Percentiles rank a stretch among this genome's conserved stretches.
Conservation (phyloP, 2,329 filamentous ascomycete genomes). For the Ophiostoma himal-ulmi region DNA sequence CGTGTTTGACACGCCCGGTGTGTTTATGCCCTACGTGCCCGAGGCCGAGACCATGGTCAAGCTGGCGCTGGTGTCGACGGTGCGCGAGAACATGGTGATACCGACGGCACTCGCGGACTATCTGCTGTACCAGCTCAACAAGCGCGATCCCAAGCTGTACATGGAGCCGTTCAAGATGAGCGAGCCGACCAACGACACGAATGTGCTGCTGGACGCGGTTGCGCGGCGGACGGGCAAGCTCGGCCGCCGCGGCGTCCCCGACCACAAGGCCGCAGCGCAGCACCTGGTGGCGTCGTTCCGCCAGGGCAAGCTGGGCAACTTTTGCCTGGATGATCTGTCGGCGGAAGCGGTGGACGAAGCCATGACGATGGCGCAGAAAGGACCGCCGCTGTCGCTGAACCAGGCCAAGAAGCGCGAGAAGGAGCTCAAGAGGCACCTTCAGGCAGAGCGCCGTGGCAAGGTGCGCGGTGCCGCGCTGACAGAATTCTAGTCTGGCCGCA, state of each 20-base stretch:
- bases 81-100: constrained; percentile 81
- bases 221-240: constrained; percentile 71
- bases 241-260: constrained; percentile 63
- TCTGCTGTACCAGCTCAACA: constrained; percentile 78
- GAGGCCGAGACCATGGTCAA: constrained; percentile 88
- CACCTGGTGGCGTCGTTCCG: constrained; percentile 82
- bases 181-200: constrained; percentile 77
- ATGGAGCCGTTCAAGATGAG: constrained; percentile 42
- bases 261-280: constrained; percentile 66
- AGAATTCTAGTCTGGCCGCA: neutral
- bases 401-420: constrained; percentile 65
- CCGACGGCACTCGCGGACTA: constrained; percentile 81
- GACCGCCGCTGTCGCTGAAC: constrained; percentile 54
- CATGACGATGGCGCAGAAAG: constrained; percentile 39
- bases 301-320: constrained; percentile 65
- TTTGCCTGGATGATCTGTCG: constrained; percentile 71
- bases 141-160: constrained; percentile 58
- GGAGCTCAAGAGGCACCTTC: constrained; percentile 35
- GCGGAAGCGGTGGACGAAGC: constrained; percentile 50
- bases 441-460: neutral
- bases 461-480: neutral
- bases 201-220: constrained; percentile 62
- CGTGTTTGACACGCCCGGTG: constrained; percentile 85
- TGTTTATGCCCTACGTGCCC: constrained; percentile 88
- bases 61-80: constrained; percentile 81